Conservation (phyloP, 2,329 filamentous ascomycete species). For the Claviceps digitariae region DNA sequence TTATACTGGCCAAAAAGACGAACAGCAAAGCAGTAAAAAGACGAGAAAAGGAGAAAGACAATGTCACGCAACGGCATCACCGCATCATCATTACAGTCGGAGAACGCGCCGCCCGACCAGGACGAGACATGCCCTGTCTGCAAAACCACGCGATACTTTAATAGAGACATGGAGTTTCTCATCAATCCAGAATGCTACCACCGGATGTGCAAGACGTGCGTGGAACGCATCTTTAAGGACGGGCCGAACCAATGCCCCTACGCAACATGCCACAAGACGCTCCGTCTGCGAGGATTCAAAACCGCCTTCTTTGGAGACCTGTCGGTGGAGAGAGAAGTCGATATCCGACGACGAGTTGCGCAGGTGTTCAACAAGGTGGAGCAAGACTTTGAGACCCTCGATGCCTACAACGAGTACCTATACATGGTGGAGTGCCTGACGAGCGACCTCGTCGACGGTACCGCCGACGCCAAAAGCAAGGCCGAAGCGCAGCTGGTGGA, state of each 20-base stretch:
- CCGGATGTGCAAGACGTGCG: constrained; percentile 94
- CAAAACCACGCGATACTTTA: constrained; percentile 93
- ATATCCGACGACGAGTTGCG: constrained; percentile 70
- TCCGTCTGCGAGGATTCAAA: constrained; percentile 74
- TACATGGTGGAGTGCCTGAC: constrained; percentile 85
- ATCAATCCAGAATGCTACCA: constrained; percentile 99
- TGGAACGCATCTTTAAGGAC: constrained; percentile 83
- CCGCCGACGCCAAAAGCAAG: constrained; percentile 43
- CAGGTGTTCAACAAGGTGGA: constrained; percentile 75
- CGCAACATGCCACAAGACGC: constrained; percentile 71
- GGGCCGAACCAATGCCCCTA: constrained; percentile 90
- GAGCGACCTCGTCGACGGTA: constrained; percentile 68
- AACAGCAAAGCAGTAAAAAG: neutral
- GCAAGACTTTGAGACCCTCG: constrained; percentile 78
- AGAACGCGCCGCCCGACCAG: constrained; percentile 12
- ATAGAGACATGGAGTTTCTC: constrained; percentile 84
- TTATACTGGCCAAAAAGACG: too few relatives aligned
- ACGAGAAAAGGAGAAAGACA: neutral
- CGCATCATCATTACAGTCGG: constrained; percentile 5
- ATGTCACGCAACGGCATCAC: constrained; percentile 20
- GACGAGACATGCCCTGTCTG: constrained; percentile 88
- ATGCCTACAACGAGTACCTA: constrained; percentile 85
- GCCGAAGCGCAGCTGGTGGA: constrained; percentile 32
- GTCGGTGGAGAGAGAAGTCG: constrained; percentile 79
- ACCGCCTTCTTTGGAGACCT: constrained; percentile 85